Percentiles rank a stretch among this genome's conserved stretches.
Evolutionary conservation across 73 alveolate genomes (phyloP).

Genomic region (Paraurostyla sp.): DNA sequence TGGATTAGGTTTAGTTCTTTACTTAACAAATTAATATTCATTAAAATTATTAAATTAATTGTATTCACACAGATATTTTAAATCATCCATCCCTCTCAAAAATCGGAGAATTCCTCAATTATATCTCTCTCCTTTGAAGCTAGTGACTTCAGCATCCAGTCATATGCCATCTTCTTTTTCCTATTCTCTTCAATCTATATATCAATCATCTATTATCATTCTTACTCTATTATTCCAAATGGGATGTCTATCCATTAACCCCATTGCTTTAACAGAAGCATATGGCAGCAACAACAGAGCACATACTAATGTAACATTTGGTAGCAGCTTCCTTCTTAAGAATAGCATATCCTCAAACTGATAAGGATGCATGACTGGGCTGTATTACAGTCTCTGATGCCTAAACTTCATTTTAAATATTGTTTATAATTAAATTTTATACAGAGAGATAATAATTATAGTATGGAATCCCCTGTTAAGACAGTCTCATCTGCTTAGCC

Average conservation of each 20-base stretch:
- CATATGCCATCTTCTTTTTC: slow-evolving; percentile 39
- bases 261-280: background rate
- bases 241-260: background rate
- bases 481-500: too few relatives aligned
- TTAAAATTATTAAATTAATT: too few relatives aligned
- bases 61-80: too few relatives aligned
- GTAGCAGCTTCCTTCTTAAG: too few relatives aligned
- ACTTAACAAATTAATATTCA: background rate
- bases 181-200: background rate
- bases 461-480: too few relatives aligned
- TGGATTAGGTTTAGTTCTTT: background rate
- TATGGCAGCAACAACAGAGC: background rate
- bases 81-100: background rate
- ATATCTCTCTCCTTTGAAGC: slow-evolving; percentile 14
- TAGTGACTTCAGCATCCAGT: slow-evolving; percentile 43
- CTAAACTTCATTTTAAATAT: too few relatives aligned
- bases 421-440: too few relatives aligned
- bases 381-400: too few relatives aligned
- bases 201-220: background rate
- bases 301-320: too few relatives aligned
- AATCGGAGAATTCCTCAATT: slow-evolving; percentile 35
- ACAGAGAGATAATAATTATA: too few relatives aligned
- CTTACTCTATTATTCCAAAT: slow-evolving; percentile 13
- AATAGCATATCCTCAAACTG: too few relatives aligned
- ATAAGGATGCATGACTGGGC: too few relatives aligned